Base-by-base conservation (phyloP, 2,329 filamentous ascomycete genomes). In the Orbilia oligospora region DNA sequence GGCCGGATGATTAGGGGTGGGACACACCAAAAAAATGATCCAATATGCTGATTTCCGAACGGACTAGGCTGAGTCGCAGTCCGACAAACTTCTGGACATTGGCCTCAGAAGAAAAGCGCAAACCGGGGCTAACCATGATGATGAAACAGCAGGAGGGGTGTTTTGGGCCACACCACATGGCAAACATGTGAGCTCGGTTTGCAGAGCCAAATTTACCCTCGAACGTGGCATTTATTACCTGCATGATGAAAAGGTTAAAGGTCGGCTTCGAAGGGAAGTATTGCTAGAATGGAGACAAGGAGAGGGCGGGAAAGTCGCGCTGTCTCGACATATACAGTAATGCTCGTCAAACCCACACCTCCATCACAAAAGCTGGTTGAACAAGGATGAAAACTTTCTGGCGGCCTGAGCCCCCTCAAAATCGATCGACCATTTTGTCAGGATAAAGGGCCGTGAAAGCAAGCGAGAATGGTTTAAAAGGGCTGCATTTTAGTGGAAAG, bases 171-270 rank as follows among this genome's bases (percentile, higher is more conserved):
- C 63, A 78, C 75, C 75, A 78, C 75, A 78, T 78, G 75, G 75
- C 75, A 46, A 63, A 72, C 75, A 78, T 78, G 68, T 46, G 64
- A 78, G 68, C 73, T 76, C 73, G 73, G 72, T 71, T 68, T 78
- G 64, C 75, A 63, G 68, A 69, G 53, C 75, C 75, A 71, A 78
- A 78, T 72, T 78, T 72, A 78, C 68, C 63, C 44, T 63, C 64
- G 75, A 78, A 78, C 75, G 75, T 78, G 75, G 75, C 75, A 78
- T 78, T 77, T 64, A 71, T 72, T 72, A 71, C 75, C 68, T 64
- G 75, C 73, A 72, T 48, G 27, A 41, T 51, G 16, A 55, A 72
- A 68, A 72, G 68, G 68, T 68, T 72, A 78, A 78, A 72, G 49
- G 51, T 16, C 70, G 48, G 56, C 27, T 66, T 61, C 41, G 49